These are phyloP conservation scores for Ceriops tagal DNA, from an alignment of 345 rosid species.

Conservation along the genomic window DNA sequence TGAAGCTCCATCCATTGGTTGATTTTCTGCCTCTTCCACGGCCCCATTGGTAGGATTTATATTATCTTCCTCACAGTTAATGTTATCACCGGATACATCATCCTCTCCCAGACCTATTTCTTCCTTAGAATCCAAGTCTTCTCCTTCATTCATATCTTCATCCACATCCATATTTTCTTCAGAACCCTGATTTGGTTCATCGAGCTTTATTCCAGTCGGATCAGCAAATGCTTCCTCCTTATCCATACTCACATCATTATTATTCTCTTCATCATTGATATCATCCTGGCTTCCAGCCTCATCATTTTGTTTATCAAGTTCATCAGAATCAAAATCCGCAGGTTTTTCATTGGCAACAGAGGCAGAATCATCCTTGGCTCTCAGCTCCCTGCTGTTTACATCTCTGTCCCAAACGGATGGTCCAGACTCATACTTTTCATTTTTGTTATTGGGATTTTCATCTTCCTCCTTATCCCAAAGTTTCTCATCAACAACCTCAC, in stretches of 20 bases:
- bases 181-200: conserved; percentile 41
- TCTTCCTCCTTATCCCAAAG: conserved; percentile 65
- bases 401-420: conserved; percentile 57
- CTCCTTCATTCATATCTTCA: conserved; percentile 23
- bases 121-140: conserved; percentile 44
- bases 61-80: conserved; percentile 33
- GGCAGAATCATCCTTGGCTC: conserved; percentile 70
- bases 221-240: conserved; percentile 67
- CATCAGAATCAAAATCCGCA: conserved; percentile 41
- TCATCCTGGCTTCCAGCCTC: conserved; percentile 47
- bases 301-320: conserved; percentile 40
- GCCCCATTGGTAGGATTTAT: conserved; percentile 41
- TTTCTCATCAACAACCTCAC: conserved; percentile 73
- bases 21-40: conserved; percentile 38
- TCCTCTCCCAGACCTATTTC: conserved; percentile 45
- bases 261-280: conserved; percentile 42
- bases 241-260: conserved; percentile 52
- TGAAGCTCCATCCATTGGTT: conserved; percentile 37
- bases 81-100: conserved; percentile 40
- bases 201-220: conserved; percentile 55
- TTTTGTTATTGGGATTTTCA: conserved; percentile 39
- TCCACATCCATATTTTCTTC: conserved; percentile 54
- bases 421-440: conserved; percentile 81
- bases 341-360: conserved; percentile 35
- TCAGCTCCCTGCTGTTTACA: conserved; percentile 57